Evolutionary conservation across 2,329 filamentous ascomycete species (phyloP), one percentile per base, ranked within the genome.

Genomic region (Delphinella strobiligena): DNA sequence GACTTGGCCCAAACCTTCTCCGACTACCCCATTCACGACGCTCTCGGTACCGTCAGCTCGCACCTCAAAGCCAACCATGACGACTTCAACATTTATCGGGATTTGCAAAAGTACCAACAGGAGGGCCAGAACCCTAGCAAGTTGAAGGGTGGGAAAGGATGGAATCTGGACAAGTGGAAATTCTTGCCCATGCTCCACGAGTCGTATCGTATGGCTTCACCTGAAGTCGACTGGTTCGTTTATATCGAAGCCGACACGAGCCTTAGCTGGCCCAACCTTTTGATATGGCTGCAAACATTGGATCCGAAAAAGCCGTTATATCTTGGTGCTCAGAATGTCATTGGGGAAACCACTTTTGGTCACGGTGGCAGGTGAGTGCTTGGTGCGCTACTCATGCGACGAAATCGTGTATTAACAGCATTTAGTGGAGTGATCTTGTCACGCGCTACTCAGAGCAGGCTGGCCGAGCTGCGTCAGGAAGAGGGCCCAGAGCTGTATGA

Each of bases 221-320:
- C 51, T 12, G 54, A 62, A n/a, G 64, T 66, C 34, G 60, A 68
- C 27, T 74, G 72, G 64, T 75, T 71, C 47, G 63, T 75, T 38
- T 72, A 74, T 51, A 66, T 71, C 34, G 71, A 75, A 47, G 68
- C 69, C 2, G 71, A 75, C 49, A 75, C 71, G 36, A 72, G 63
- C 45, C 40, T 67, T 11, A 55, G 61, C 11, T 68, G 64, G 63
- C 53, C 60, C 19, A 66, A 63, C 34, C 41, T 65, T 19, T 66
- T 72, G 44, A 67, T 66, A 12, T 66, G 68, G 42, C 59, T 74
- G 10, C 60, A 62, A 24, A 67, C 62, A 11, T 64, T 71, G 52
- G 61, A 73, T 37, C 62, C 67, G 3, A 53, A 55, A 9, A 50
- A 52, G 11, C 58, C 62, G 15, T 48, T 64, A 4, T 74, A 74